Conservation (phyloP, 2,329 filamentous ascomycete species). For the Trichoderma simmonsii region DNA sequence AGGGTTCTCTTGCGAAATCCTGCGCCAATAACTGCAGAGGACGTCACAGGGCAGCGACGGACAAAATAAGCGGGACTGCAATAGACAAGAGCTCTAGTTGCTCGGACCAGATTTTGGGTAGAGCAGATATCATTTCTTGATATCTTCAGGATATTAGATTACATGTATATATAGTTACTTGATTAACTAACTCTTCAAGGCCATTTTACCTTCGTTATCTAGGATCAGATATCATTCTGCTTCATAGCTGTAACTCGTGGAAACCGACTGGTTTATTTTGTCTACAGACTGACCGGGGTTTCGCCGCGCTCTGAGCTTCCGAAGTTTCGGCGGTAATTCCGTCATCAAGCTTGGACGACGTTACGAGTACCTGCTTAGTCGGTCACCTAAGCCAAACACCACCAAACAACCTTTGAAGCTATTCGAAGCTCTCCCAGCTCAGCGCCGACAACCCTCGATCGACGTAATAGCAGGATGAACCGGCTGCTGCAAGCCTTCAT, state of each 20-base stretch:
- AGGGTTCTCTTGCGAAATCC: neutral
- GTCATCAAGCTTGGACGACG: constrained; percentile 1
- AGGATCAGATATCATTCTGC: neutral
- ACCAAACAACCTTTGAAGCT: neutral
- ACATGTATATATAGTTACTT: neutral
- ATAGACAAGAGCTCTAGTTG: neutral
- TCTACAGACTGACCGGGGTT: neutral
- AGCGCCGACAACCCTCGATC: neutral
- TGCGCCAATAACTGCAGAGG: neutral
- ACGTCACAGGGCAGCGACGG: neutral
- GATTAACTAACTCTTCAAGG: neutral
- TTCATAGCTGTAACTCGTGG: neutral
- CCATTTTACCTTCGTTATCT: neutral
- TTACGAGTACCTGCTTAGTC: neutral
- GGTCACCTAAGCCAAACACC: neutral
- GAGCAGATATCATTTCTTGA: neutral
- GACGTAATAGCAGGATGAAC: constrained; percentile 17
- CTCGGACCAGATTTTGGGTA: rapidly evolving
- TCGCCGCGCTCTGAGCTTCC: neutral
- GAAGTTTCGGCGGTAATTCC: constrained; percentile 18
- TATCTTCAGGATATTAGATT: neutral
- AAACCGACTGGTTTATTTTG: neutral
- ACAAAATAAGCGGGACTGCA: neutral
- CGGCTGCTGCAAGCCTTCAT: neutral
- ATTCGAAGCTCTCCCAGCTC: neutral